phyloP scores from a whole-genome alignment of 768 basidiomycete genomes.

The Pleurotus tuber-regium region DNA sequence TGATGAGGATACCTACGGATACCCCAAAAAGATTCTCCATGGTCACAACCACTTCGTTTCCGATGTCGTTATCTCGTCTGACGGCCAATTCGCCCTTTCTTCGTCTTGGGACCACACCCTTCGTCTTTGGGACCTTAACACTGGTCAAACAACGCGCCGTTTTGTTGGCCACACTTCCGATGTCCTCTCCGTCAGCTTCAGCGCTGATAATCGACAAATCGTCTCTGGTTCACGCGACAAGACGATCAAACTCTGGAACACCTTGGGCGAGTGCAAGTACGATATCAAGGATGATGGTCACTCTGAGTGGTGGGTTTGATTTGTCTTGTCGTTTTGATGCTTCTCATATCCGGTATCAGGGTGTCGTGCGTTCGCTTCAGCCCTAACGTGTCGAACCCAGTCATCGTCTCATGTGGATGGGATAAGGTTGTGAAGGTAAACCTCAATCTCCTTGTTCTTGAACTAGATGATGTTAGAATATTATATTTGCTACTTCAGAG shows the following conservation, averaged over 20 bases:
- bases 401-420: slow-evolving; percentile 99
- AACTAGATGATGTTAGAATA: slow-evolving; percentile 33
- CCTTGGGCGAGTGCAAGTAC: slow-evolving; percentile 99
- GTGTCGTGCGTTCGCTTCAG: slow-evolving; percentile 99
- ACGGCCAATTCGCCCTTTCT: slow-evolving; percentile 98
- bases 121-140: slow-evolving; percentile 99
- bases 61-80: slow-evolving; percentile 97
- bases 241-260: slow-evolving; percentile 99
- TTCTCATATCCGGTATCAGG: slow-evolving; percentile 45
- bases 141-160: slow-evolving; percentile 90
- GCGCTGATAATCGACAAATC: slow-evolving; percentile 99
- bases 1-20: slow-evolving; percentile 87
- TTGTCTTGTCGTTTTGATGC: slow-evolving; percentile 16
- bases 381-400: slow-evolving; percentile 95
- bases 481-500: slow-evolving; percentile 94
- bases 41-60: slow-evolving; percentile 99
- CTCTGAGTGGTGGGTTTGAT: slow-evolving; percentile 73
- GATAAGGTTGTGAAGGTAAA: slow-evolving; percentile 99
- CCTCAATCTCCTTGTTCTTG: slow-evolving; percentile 13
- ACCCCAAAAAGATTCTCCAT: slow-evolving; percentile 95
- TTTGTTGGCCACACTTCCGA: slow-evolving; percentile 99
- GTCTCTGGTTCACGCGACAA: slow-evolving; percentile 97
- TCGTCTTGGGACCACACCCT: slow-evolving; percentile 99
- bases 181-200: slow-evolving; percentile 98
- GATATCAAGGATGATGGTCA: slow-evolving; percentile 99